Conservation (phyloP, 352 stramenopile genomes). For the Pythium diclinum region DNA sequence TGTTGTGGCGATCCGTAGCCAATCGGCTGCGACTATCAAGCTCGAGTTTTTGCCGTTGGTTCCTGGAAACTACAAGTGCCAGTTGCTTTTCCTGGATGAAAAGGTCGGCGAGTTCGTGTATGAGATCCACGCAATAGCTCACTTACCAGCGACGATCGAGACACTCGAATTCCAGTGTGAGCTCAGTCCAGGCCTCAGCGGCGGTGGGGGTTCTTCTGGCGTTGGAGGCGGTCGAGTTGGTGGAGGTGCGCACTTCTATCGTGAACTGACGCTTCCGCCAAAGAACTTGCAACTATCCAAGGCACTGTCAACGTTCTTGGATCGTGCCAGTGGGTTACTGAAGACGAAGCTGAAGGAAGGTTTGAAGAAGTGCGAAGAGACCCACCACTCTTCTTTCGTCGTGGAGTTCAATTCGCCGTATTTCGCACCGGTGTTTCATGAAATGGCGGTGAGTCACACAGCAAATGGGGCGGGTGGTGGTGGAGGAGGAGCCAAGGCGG, state of each 20-base stretch:
- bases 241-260: slow-evolving; percentile 50
- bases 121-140: slow-evolving; percentile 81
- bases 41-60: slow-evolving; percentile 89
- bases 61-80: slow-evolving; percentile 86
- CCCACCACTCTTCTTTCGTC: slow-evolving; percentile 57
- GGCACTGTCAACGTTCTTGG: slow-evolving; percentile 58
- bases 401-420: slow-evolving; percentile 88
- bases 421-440: slow-evolving; percentile 59
- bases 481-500: not conserved
- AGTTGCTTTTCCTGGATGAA: slow-evolving; percentile 90
- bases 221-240: slow-evolving; percentile 3
- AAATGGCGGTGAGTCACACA: slow-evolving; percentile 44
- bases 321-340: slow-evolving; percentile 64
- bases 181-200: slow-evolving; percentile 13
- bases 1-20: slow-evolving; percentile 46
- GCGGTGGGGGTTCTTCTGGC: slow-evolving; percentile 7
- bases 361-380: slow-evolving; percentile 74
- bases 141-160: slow-evolving; percentile 72
- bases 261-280: slow-evolving; percentile 70
- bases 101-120: slow-evolving; percentile 94
- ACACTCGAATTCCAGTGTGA: slow-evolving; percentile 84
- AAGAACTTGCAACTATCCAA: slow-evolving; percentile 81
- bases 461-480: not conserved
- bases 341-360: slow-evolving; percentile 77
- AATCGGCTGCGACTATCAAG: slow-evolving; percentile 60